Evolutionary conservation across 192 early-diverging fungal species (phyloP).

Genomic region (Entomortierella parvispora): DNA sequence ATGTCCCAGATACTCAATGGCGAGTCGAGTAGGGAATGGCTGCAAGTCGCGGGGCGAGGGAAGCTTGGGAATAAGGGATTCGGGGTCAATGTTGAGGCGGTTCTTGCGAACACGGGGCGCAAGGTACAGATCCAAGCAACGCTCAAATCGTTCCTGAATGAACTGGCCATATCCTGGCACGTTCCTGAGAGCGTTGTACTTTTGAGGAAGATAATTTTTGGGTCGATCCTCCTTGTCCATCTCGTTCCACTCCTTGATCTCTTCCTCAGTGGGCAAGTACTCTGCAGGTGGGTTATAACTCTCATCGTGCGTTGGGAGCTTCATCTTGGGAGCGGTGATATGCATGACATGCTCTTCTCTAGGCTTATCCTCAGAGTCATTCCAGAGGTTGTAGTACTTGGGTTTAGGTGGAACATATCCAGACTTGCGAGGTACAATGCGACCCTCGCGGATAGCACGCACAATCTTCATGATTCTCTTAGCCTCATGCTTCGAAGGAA

Average conservation of each 20-base stretch:
- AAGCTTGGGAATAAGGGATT: constrained; percentile 94
- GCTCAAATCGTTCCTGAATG: constrained; percentile 94
- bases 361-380: constrained; percentile 68
- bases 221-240: constrained; percentile 82
- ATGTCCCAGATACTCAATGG: constrained; percentile 87
- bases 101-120: constrained; percentile 92
- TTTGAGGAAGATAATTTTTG: constrained; percentile 72
- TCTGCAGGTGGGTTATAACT: constrained; percentile 98
- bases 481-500: constrained; percentile 95
- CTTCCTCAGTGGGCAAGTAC: constrained; percentile 87
- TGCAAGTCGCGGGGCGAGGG: constrained; percentile 94
- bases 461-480: constrained; percentile 98
- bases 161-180: constrained; percentile 92
- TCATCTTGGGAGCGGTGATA: constrained; percentile 90
- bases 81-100: constrained; percentile 86
- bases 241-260: constrained; percentile 82
- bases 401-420: constrained; percentile 63
- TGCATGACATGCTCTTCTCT: constrained; percentile 74
- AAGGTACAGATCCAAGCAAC: constrained; percentile 97
- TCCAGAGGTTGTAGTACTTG: constrained; percentile 91
- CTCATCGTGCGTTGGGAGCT: constrained; percentile 90
- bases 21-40: constrained; percentile 88
- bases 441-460: constrained; percentile 91
- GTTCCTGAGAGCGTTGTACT: constrained; percentile 78
- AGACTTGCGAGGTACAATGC: constrained; percentile 74